These are phyloP conservation scores for Dryadomyces quercus-mongolicae DNA, from an alignment of 2,329 filamentous ascomycete species.

Conservation along the genomic window DNA sequence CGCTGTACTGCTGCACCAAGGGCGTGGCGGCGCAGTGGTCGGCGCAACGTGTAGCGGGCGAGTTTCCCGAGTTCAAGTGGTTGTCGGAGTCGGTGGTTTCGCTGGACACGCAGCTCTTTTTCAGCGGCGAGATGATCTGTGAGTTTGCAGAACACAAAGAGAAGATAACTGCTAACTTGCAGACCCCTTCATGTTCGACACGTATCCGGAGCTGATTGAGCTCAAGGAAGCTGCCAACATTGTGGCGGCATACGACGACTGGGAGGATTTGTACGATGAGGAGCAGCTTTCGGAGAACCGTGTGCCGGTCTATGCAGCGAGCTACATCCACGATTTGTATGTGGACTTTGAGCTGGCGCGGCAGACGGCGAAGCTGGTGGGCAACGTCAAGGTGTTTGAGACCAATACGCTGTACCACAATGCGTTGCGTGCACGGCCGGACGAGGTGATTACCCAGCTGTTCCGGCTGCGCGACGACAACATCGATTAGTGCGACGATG, in stretches of 20 bases:
- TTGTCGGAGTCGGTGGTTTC: constrained; percentile 21
- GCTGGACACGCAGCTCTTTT: constrained; percentile 45
- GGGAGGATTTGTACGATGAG: constrained; percentile 67
- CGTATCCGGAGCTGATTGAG: constrained; percentile 61
- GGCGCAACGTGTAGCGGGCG: constrained; percentile 49
- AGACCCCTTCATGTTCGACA: constrained; percentile 67
- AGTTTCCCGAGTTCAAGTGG: constrained; percentile 37
- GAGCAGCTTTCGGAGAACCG: constrained; percentile 61
- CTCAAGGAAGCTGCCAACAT: constrained; percentile 57
- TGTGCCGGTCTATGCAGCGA: constrained; percentile 77
- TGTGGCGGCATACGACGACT: constrained; percentile 55
- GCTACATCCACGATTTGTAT: constrained; percentile 84
- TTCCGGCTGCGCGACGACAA: constrained; percentile 64
- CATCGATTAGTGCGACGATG: constrained; percentile 46
- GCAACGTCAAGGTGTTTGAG: constrained; percentile 66
- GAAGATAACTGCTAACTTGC: too few relatives aligned
- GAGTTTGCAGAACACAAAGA: neutral
- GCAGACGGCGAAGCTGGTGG: constrained; percentile 63
- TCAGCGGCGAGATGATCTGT: constrained; percentile 86
- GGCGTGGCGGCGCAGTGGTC: constrained; percentile 60
- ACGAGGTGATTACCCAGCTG: constrained; percentile 65
- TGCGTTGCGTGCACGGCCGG: constrained; percentile 58
- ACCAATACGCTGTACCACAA: constrained; percentile 86
- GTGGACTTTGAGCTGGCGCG: constrained; percentile 66
- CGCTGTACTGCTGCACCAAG: constrained; percentile 67